A percentile compares a stretch with the other conserved stretches of the same genome.
Conservation (phyloP, 2,329 filamentous ascomycete species). For the Lasiodiplodia citricola region DNA sequence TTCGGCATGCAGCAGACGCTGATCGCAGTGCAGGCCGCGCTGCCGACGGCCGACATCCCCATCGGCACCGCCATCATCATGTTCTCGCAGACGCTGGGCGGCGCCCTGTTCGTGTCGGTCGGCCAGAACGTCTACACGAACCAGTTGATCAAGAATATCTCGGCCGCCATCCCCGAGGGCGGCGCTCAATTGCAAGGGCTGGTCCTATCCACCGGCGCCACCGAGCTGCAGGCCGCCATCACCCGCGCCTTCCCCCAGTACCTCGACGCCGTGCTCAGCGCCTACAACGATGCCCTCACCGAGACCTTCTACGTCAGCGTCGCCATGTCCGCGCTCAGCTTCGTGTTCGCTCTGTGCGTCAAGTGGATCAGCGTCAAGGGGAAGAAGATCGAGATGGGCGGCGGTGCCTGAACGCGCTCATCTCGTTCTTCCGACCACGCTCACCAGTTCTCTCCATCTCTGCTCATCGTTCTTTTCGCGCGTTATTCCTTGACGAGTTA, state of each 20-base stretch:
- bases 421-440: not conserved
- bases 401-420: conserved; percentile 1
- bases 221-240: conserved; percentile 63
- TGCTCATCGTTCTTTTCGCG: not conserved
- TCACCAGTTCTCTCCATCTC: not conserved
- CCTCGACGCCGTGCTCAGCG: conserved; percentile 60
- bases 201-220: conserved; percentile 59
- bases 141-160: conserved; percentile 52
- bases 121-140: conserved; percentile 59
- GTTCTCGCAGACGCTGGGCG: conserved; percentile 55
- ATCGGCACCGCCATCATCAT: conserved; percentile 56
- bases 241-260: conserved; percentile 47
- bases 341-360: conserved; percentile 61
- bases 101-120: conserved; percentile 55
- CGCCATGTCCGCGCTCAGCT: conserved; percentile 58
- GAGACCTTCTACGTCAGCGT: conserved; percentile 66
- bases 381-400: conserved; percentile 37
- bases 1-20: conserved; percentile 56
- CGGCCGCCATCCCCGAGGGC: conserved; percentile 46
- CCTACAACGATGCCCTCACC: conserved; percentile 68
- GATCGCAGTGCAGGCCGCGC: conserved; percentile 52
- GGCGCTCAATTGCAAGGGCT: conserved; percentile 29
- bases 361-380: conserved; percentile 73
- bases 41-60: conserved; percentile 51
- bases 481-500: not conserved